These are phyloP conservation scores for Septoria petroselini DNA, from an alignment of 2,329 filamentous ascomycete species.

Conservation along the genomic window DNA sequence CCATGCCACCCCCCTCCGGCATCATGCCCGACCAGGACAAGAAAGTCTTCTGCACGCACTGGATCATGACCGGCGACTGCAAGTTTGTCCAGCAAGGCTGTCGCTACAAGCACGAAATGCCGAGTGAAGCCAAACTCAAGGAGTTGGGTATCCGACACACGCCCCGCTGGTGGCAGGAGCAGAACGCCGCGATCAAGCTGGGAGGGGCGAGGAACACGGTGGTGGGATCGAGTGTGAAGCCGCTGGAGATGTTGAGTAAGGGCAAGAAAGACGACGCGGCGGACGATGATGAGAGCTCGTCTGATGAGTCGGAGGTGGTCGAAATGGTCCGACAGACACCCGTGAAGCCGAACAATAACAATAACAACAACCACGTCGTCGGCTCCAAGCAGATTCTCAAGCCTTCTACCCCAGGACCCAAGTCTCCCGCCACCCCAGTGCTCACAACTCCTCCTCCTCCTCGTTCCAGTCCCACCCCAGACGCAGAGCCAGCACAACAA, in stretches of 20 bases:
- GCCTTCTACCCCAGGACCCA: background rate
- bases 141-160: slow-evolving; percentile 63
- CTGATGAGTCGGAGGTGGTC: slow-evolving; percentile 6
- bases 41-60: slow-evolving; percentile 84
- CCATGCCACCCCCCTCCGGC: slow-evolving; percentile 38
- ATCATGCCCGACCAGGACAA: slow-evolving; percentile 45
- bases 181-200: slow-evolving; percentile 36
- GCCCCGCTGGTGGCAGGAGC: slow-evolving; percentile 58
- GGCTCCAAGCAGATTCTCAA: slow-evolving; percentile 9
- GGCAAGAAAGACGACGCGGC: slow-evolving; percentile 20
- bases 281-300: slow-evolving; percentile 21
- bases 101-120: slow-evolving; percentile 89
- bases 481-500: slow-evolving; percentile 5
- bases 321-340: background rate
- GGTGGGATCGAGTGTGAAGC: slow-evolving; percentile 22
- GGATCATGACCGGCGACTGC: slow-evolving; percentile 82
- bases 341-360: background rate
- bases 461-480: slow-evolving; percentile 7
- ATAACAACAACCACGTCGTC: background rate
- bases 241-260: slow-evolving; percentile 28
- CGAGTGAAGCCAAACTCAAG: slow-evolving; percentile 64
- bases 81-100: slow-evolving; percentile 84
- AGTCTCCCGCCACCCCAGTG: slow-evolving; percentile 15
- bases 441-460: too few relatives aligned
- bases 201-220: slow-evolving; percentile 20